These are phyloP conservation scores for Juglanconis juglandina DNA, from an alignment of 2,329 filamentous ascomycete genomes.

Conservation along the genomic window DNA sequence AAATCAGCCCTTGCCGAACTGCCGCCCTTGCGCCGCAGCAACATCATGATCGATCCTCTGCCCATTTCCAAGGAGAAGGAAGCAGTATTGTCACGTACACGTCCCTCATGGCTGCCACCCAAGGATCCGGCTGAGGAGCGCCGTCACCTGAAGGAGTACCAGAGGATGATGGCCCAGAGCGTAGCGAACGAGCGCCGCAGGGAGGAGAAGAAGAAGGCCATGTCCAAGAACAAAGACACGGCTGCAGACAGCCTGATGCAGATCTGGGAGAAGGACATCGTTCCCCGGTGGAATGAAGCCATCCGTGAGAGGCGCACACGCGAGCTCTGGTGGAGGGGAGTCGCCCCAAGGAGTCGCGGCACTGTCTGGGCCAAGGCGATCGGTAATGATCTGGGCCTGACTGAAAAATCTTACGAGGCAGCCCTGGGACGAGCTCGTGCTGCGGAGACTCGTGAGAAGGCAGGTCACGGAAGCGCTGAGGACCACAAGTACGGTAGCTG, in stretches of 20 bases:
- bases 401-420: conserved; percentile 64
- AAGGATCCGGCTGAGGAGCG: conserved; percentile 89
- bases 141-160: conserved; percentile 80
- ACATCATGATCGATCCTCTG: conserved; percentile 80
- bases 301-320: conserved; percentile 65
- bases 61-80: conserved; percentile 85
- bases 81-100: conserved; percentile 73
- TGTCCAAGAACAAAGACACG: conserved; percentile 52
- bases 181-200: conserved; percentile 57
- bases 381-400: conserved; percentile 69
- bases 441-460: conserved; percentile 54
- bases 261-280: conserved; percentile 72
- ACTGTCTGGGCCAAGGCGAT: conserved; percentile 68
- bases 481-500: conserved; percentile 56
- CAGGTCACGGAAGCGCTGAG: conserved; percentile 49
- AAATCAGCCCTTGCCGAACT: conserved; percentile 67
- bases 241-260: conserved; percentile 52
- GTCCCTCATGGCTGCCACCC: conserved; percentile 80
- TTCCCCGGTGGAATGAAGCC: conserved; percentile 73
- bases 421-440: conserved; percentile 66
- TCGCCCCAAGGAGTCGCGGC: conserved; percentile 68
- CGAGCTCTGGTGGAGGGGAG: conserved; percentile 79
- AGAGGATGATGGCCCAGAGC: conserved; percentile 72
- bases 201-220: conserved; percentile 50
- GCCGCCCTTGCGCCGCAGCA: conserved; percentile 66